A percentile compares a stretch with the other conserved stretches of the same genome.
phyloP scores from a whole-genome alignment of 495 filamentous ascomycete genomes.

The Pyrenula massariospora region DNA sequence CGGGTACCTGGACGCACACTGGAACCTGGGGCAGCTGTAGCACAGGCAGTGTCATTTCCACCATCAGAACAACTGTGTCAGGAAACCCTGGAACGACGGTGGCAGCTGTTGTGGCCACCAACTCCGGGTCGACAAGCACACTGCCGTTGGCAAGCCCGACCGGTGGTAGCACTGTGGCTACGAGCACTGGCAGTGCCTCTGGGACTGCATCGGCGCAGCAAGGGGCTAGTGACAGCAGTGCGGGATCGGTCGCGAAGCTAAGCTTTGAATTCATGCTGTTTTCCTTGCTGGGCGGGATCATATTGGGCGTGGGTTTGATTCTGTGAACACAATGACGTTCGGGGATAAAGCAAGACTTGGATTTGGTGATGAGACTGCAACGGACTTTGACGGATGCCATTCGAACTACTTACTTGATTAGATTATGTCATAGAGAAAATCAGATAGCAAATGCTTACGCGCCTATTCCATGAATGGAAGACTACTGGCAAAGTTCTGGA shows the following conservation, averaged over 20 bases:
- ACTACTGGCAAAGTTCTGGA: too few species aligned
- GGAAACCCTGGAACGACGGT: background rate
- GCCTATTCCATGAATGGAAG: too few species aligned
- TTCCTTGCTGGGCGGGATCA: background rate
- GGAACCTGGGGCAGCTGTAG: background rate
- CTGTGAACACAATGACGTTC: too few species aligned
- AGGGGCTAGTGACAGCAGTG: background rate
- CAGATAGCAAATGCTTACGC: too few species aligned
- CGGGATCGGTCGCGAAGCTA: background rate
- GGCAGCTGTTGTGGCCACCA: background rate
- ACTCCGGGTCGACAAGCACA: background rate
- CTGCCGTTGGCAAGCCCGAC: background rate
- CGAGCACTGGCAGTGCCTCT: background rate
- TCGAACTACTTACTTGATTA: too few species aligned
- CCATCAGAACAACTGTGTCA: background rate
- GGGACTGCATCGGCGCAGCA: background rate
- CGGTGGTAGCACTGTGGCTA: background rate
- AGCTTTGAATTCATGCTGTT: background rate
- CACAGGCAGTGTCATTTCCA: background rate
- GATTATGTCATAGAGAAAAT: too few species aligned
- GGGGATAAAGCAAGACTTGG: too few species aligned
- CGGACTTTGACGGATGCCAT: too few species aligned
- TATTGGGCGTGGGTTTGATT: background rate
- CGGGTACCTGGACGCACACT: background rate
- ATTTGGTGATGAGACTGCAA: too few species aligned